Evolutionary conservation across 2,329 filamentous ascomycete species (phyloP).

Genomic region (Albifimbria verrucaria): DNA sequence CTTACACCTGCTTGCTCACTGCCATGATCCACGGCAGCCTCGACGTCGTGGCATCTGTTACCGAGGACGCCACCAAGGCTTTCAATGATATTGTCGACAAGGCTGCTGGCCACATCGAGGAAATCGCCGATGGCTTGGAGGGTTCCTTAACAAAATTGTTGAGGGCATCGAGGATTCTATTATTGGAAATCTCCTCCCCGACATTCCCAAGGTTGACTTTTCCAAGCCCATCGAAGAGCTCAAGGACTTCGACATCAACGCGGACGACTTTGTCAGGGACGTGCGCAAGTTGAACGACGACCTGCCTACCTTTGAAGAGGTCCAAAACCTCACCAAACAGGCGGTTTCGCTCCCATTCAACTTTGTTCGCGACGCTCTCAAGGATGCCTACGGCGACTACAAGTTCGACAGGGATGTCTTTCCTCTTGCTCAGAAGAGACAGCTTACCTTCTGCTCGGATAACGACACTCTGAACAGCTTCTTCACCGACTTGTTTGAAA

Average conservation of each 20-base stretch:
- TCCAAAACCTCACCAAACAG: slow-evolving; percentile 75
- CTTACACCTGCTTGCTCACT: slow-evolving; percentile 85
- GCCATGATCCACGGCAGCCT: slow-evolving; percentile 78
- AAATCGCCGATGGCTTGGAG: slow-evolving; percentile 47
- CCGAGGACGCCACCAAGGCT: slow-evolving; percentile 48
- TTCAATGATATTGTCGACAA: slow-evolving; percentile 49
- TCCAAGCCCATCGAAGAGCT: slow-evolving; percentile 62
- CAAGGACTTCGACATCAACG: slow-evolving; percentile 64
- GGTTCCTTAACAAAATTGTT: slow-evolving; percentile 49
- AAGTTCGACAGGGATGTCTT: slow-evolving; percentile 75
- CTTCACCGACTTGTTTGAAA: slow-evolving; percentile 68
- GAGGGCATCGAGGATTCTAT: slow-evolving; percentile 41
- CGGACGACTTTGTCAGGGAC: slow-evolving; percentile 63
- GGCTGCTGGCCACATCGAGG: slow-evolving; percentile 59
- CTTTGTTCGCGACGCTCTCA: slow-evolving; percentile 70
- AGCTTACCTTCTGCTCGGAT: slow-evolving; percentile 83
- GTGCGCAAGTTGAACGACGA: slow-evolving; percentile 71
- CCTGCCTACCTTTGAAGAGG: slow-evolving; percentile 78
- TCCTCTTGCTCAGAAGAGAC: slow-evolving; percentile 78
- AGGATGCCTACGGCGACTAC: slow-evolving; percentile 68
- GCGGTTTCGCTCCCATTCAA: slow-evolving; percentile 79
- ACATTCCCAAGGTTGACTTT: slow-evolving; percentile 59
- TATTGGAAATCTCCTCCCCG: slow-evolving; percentile 44
- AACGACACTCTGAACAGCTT: slow-evolving; percentile 80
- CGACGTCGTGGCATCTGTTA: slow-evolving; percentile 57